Evolutionary conservation across 768 basidiomycete genomes (phyloP), one percentile per base, ranked within the genome.

Genomic region (Mycena maculata): DNA sequence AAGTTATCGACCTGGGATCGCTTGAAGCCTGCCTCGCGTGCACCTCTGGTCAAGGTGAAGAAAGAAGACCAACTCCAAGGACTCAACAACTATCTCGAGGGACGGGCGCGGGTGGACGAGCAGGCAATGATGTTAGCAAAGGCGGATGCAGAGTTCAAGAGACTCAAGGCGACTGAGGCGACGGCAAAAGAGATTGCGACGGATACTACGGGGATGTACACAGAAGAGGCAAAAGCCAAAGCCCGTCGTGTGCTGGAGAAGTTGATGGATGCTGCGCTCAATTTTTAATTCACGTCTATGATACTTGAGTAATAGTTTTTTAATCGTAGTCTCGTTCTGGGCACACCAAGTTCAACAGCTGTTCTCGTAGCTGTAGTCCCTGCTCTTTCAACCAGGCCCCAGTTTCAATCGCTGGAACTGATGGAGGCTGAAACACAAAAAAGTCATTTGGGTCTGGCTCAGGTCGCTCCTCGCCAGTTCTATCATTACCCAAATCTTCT

Each of bases 91-190:
- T 59, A 48, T 18, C 57, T 48, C 33, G 57, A 44, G 56, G 56
- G 56, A 22, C 38, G 56, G 42, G n/a, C 20, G 30, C 20, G 27
- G 22, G 57, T 38, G 33, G 44, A 59, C 15, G 31, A 47, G 45
- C 30, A 47, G 44, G 28, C 22, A 13, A 47, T 59, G 57, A 59
- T 23, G 57, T n/a, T 59, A 4, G 57, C 57, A 25, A 59, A 27
- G 57, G 57, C 22, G 11, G 57, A 59, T 48, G 57, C 45, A 16
- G 33, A 48, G 22, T 59, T 59, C n/a, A n/a, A n/a, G n/a, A n/a
- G n/a, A n/a, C n/a, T 57, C 27, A 31, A 57, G 56, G 18, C 41
- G 20, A 41, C 41, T 39, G 55, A 44, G 42, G 42, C 18, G 22
- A 57, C 42, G 30, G 56, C 56, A 15, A 31, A 57, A 23, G 41